Evolutionary conservation across 2,329 filamentous ascomycete species (phyloP), one percentile per base, ranked within the genome.

Genomic region (Chaetomiaceae sp.): DNA sequence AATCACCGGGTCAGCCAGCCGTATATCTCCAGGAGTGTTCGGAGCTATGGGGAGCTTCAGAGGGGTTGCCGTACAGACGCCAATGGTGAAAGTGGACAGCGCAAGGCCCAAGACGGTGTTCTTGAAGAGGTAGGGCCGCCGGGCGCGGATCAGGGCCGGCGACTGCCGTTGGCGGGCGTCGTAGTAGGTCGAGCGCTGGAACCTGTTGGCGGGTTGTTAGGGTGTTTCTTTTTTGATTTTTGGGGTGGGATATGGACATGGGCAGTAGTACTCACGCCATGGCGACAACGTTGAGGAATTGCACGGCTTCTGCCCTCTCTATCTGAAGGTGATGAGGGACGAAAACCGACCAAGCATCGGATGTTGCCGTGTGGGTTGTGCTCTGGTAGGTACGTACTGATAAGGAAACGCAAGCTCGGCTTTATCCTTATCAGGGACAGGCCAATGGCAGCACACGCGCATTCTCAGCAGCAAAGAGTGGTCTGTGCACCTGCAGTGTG

Each of bases 61-160:
- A 23, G 19, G n/a, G 19, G 35, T 23, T 21, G 34, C 81, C 89
- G 57, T 81, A 99, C 93, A 99, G 61, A 99, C 87, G 57, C 83
- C 82, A 57, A 89, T 77, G n/a, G 88, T 84, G 60, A 97, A 83
- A 17, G 76, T 77, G 59, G 86, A 76, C 43, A 97, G 78, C 13
- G 76, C 81, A n/a, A 87, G 65, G 16, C 93, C 93, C 1, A 90
- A 89, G 54, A 92, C 63, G 23, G 86, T 78, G 70, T 99, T 99
- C 75, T 87, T 95, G 70, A 96, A 73, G 35, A 99, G 78, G 69
- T 95, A 99, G 44, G 93, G 93, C 62, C 89, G 84, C 62, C 95
- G 85, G 50, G 93, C 92, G 65, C 93, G 88, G 67, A 96, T 85
- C 58, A 99, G 83, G 50, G 95, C 88, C 43, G 90, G 85, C 55